Evolutionary conservation across 495 filamentous ascomycete species (phyloP).

Genomic region (Aspergillus baeticus): DNA sequence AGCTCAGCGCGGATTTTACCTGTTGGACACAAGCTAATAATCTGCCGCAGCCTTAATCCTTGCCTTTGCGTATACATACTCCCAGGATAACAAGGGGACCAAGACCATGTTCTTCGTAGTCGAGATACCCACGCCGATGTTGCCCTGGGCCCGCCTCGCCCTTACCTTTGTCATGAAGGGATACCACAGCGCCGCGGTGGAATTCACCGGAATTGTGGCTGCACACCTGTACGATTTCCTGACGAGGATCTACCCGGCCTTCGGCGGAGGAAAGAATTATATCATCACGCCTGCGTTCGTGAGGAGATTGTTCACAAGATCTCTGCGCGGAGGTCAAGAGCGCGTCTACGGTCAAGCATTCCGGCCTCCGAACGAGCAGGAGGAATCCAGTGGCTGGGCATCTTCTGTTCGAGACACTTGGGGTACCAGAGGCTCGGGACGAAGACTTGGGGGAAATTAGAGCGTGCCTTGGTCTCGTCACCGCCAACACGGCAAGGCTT

Average conservation of each 20-base stretch:
- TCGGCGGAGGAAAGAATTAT: slow-evolving; percentile 73
- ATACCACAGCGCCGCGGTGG: slow-evolving; percentile 46
- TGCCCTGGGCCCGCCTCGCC: slow-evolving; percentile 74
- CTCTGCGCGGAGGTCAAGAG: slow-evolving; percentile 26
- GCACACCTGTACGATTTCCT: slow-evolving; percentile 87
- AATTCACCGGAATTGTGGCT: slow-evolving; percentile 70
- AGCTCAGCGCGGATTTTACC: slow-evolving; percentile 16
- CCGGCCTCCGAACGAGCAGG: slow-evolving; percentile 22
- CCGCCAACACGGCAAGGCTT: neutral
- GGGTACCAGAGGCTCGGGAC: slow-evolving; percentile 64
- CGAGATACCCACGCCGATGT: slow-evolving; percentile 68
- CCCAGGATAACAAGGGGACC: slow-evolving; percentile 74
- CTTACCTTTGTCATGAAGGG: slow-evolving; percentile 61
- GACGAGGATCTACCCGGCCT: slow-evolving; percentile 76
- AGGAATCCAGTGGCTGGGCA: slow-evolving; percentile 28
- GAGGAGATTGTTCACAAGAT: slow-evolving; percentile 56
- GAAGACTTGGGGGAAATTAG: slow-evolving; percentile 59
- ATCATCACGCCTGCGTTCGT: slow-evolving; percentile 68
- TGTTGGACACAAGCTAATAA: slow-evolving; percentile 27
- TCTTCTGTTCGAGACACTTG: slow-evolving; percentile 51
- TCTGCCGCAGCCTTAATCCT: slow-evolving; percentile 62
- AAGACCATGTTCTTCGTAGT: slow-evolving; percentile 73
- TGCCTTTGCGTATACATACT: slow-evolving; percentile 75
- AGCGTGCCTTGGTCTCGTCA: slow-evolving; percentile 1
- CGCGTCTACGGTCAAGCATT: slow-evolving; percentile 62